Evolutionary conservation across 2,329 filamentous ascomycete genomes (phyloP), one percentile per base, ranked within the genome.

Genomic region (Fusarium sp.): DNA sequence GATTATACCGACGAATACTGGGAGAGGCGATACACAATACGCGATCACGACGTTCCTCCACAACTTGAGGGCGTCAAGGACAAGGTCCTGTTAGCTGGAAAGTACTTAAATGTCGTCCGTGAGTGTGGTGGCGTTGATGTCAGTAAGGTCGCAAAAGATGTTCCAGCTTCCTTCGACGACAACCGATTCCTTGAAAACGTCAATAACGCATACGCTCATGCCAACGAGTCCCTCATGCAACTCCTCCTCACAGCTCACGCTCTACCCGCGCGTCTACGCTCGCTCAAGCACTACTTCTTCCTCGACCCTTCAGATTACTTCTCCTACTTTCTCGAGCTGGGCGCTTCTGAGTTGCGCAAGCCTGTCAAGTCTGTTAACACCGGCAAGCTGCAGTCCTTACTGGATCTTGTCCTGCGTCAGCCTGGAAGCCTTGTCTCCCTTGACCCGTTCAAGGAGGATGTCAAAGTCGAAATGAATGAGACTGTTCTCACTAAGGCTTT

Each of bases 1-100:
- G 96, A 99, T 78, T 99, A 98, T 76, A 99, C 95, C 0, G 96
- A 99, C 78, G 96, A 99, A 76, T 99, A 99, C 79, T 99, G 96
- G 96, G 96, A 99, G 78, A 94, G 97, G 76, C 88, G 96, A 67
- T 99, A 99, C 77, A 98, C 96, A 6, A 92, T 99, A 67, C 91
- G 96, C 62, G 94, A 97, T 65, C 90, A 93, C 49, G 92, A 97
- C 63, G 91, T 98, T 1, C 96, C 96, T 5, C 94, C 95, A 10
- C 96, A 99, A 77, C 87, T 99, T 6, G 92, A 96, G 76, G 90
- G 88, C 28, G 92, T 98, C 71, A 96, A 96, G 77, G 94, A 97
- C 72, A 98, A 98, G 80, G 95, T 98, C 2, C 85, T 99, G 4
- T 85, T 99, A 34, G 96, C 96, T 19, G 96, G 96, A 39, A 99